Evolutionary conservation across 2,329 filamentous ascomycete species (phyloP).

Genomic region (Boeremia lycopersici): DNA sequence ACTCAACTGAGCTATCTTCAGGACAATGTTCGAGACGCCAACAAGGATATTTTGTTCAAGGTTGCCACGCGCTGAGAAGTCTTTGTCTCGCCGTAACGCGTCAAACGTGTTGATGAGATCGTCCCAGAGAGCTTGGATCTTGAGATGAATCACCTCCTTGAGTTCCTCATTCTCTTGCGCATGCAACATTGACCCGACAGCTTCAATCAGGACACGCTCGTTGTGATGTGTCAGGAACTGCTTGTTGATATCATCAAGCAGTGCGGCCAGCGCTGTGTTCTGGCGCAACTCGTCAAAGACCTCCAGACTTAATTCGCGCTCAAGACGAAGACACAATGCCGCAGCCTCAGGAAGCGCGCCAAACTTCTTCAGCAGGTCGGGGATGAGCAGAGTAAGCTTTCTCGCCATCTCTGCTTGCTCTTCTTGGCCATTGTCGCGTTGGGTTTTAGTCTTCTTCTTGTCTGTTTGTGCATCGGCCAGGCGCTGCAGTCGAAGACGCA

Average conservation of each 20-base stretch:
- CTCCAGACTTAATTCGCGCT: conserved; percentile 84
- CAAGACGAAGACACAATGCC: conserved; percentile 81
- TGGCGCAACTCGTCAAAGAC: conserved; percentile 89
- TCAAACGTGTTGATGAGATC: conserved; percentile 76
- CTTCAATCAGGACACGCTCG: conserved; percentile 82
- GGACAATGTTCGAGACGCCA: conserved; percentile 74
- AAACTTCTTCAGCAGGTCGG: conserved; percentile 87
- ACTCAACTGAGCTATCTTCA: conserved; percentile 80
- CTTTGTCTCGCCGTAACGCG: conserved; percentile 69
- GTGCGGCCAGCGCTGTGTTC: conserved; percentile 77
- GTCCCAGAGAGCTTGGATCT: conserved; percentile 84
- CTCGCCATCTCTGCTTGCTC: conserved; percentile 79
- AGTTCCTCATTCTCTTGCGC: conserved; percentile 87
- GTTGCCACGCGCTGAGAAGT: conserved; percentile 73
- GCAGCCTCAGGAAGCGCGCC: conserved; percentile 88
- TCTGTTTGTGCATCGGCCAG: conserved; percentile 66
- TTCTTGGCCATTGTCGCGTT: conserved; percentile 67
- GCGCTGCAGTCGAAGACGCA: conserved; percentile 74
- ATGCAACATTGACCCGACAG: conserved; percentile 79
- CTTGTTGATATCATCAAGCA: conserved; percentile 89
- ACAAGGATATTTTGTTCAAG: conserved; percentile 69
- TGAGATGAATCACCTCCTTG: conserved; percentile 81
- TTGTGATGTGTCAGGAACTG: conserved; percentile 95
- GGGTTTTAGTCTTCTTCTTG: conserved; percentile 62
- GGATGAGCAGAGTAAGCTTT: conserved; percentile 78